These are phyloP conservation scores for Saccharomyces mikatae DNA, from an alignment of 805 yeast genomes.

Conservation along the genomic window DNA sequence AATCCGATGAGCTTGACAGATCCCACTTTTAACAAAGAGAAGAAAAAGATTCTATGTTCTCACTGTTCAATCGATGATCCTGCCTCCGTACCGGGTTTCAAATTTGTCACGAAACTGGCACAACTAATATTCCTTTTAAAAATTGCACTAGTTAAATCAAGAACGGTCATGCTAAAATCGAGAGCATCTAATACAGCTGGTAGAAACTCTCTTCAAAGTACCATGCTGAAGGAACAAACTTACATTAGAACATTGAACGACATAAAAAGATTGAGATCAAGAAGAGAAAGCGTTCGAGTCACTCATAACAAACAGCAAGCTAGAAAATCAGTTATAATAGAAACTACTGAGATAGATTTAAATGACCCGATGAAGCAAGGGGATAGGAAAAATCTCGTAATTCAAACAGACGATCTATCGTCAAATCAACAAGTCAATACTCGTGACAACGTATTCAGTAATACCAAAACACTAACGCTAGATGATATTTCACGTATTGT, in stretches of 20 bases:
- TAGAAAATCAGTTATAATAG: slow-evolving; percentile 57
- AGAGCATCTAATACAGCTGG: slow-evolving; percentile 5
- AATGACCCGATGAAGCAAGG: slow-evolving; percentile 3
- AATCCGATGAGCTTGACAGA: slow-evolving; percentile 36
- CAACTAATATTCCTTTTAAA: slow-evolving; percentile 73
- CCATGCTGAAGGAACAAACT: slow-evolving; percentile 36
- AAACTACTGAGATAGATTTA: slow-evolving; percentile 36
- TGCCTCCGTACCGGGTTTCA: slow-evolving; percentile 48
- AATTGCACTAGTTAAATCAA: slow-evolving; percentile 75
- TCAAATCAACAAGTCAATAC: slow-evolving; percentile 44
- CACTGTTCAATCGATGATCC: slow-evolving; percentile 50
- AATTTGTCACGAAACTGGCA: slow-evolving; percentile 53
- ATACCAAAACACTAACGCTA: slow-evolving; percentile 77
- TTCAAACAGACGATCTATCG: slow-evolving; percentile 16
- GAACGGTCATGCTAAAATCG: slow-evolving; percentile 42
- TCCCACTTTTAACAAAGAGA: slow-evolving; percentile 37
- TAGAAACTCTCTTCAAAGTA: slow-evolving; percentile 6
- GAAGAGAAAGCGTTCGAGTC: slow-evolving; percentile 51
- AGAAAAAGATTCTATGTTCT: slow-evolving; percentile 44
- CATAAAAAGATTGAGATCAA: slow-evolving; percentile 65
- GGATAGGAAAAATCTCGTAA: slow-evolving; percentile 28
- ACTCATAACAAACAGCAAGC: slow-evolving; percentile 49
- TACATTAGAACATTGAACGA: slow-evolving; percentile 67
- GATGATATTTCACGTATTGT: slow-evolving; percentile 97
- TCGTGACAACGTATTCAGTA: slow-evolving; percentile 44